phyloP scores from a whole-genome alignment of 371 early-diverging fungal genomes.

The Hamiltosporidium magnivora region DNA sequence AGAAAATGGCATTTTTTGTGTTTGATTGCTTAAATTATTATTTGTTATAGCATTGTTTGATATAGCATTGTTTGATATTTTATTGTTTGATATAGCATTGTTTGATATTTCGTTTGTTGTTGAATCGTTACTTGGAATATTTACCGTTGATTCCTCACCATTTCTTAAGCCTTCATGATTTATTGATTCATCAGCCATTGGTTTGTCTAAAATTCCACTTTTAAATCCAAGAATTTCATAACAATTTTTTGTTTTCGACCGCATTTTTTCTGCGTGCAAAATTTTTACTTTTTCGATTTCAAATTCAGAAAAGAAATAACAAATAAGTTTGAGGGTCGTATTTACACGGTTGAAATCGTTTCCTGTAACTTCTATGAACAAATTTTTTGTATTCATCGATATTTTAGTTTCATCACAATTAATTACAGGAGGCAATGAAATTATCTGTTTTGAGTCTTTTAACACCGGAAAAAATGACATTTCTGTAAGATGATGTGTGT shows the following conservation, averaged over 20 bases:
- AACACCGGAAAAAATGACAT: conserved; percentile 23
- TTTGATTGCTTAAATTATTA: no score
- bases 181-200: no score
- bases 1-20: no score
- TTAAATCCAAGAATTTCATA: conserved; percentile 6
- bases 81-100: no score
- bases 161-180: no score
- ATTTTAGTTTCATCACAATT: conserved; percentile 95
- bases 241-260: neutral
- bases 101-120: no score
- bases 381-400: conserved; percentile 76
- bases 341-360: conserved; percentile 63
- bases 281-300: conserved; percentile 64
- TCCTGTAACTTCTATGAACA: conserved; percentile 94
- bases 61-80: no score
- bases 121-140: no score
- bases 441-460: conserved; percentile 68
- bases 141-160: no score
- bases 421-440: conserved; percentile 96
- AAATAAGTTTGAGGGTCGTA: conserved; percentile 38
- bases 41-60: no score
- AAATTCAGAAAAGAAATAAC: conserved; percentile 56
- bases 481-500: no score
- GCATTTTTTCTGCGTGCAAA: neutral
- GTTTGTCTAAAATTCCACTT: no score